These are phyloP conservation scores for Stellera chamaejasme DNA, from an alignment of 345 rosid species.

Conservation along the genomic window DNA sequence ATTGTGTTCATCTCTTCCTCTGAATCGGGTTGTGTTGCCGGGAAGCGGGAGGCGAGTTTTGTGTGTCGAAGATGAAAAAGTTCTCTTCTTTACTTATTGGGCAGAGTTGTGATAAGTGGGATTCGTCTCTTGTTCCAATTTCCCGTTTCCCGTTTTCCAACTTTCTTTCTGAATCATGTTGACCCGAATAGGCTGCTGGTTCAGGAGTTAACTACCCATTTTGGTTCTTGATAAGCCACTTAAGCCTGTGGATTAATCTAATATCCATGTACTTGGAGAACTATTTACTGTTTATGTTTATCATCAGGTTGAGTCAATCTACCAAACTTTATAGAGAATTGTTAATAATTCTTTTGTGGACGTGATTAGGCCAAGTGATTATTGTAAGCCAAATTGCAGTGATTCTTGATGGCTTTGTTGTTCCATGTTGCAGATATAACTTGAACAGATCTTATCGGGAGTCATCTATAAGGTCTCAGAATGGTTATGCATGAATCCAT, in stretches of 20 bases:
- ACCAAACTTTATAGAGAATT: conserved; percentile 10
- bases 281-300: too few relatives aligned
- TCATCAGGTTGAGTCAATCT: neutral
- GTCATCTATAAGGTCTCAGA: conserved; percentile 12
- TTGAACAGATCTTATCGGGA: neutral
- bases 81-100: neutral
- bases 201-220: too few relatives aligned
- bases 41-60: neutral
- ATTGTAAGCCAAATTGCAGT: conserved; percentile 1
- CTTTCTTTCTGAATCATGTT: neutral
- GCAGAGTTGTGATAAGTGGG: conserved; percentile 1
- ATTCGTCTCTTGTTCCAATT: conserved; percentile 6
- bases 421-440: neutral
- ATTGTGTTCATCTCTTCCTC: neutral
- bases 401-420: conserved; percentile 5
- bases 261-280: too few relatives aligned
- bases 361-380: conserved; percentile 20
- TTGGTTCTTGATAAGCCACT: too few relatives aligned
- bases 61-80: neutral
- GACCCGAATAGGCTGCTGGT: neutral
- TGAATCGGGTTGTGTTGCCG: neutral
- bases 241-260: too few relatives aligned
- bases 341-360: conserved; percentile 15
- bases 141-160: conserved; percentile 15
- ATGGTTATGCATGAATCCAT: conserved; percentile 85